Base-by-base conservation (phyloP, 1,139 yeast species). In the Lizanozyma gosingica region DNA sequence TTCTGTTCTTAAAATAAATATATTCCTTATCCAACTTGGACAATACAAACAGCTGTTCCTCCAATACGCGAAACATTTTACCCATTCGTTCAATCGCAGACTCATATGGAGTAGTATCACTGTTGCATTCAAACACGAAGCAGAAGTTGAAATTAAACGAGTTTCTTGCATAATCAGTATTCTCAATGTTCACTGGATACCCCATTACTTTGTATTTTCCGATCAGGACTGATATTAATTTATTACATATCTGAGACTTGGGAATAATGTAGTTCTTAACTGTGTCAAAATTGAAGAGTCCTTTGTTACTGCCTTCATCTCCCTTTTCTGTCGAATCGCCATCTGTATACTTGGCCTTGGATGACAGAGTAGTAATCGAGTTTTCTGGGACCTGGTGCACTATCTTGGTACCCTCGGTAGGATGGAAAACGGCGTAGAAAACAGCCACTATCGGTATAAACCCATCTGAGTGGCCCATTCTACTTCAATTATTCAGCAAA, bases 381-480 rank as follows among this genome's bases (percentile, higher is more conserved):
- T 87, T 45, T 72, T 73, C 43, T 1, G 98, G 99, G 1, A 87
- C 95, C 55, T 94, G 97, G 51, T 85, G 85, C 3, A 86, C 76
- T n/a, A 92, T 90, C 58, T 88, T 85, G 0, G 98, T 83, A 1
- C 98, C 98, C 53, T 87, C 95, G 0, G 92, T 84, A 0, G 97
- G 97, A 54, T 94, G 97, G 61, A 92, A 92, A 0, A 86, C 86
- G 0, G 97, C 80, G 59, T 87, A 92, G 59, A 92, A 90, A 37
- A 88, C 72, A 2, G 96, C 94, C 44, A 78, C 72, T 32, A 92
- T 88, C 18, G 95, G 95, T 14, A 83, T 80, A 52, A 86, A 84
- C 18, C 94, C 94, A 57, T 70, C 74, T 37, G 57, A 53, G 18
- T 57, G 53, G 41, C 63, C 68, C 72, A 67, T 67, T n/a, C n/a